Base-by-base conservation (phyloP, 2,329 filamentous ascomycete species). In the Aaosphaeria arxii region DNA sequence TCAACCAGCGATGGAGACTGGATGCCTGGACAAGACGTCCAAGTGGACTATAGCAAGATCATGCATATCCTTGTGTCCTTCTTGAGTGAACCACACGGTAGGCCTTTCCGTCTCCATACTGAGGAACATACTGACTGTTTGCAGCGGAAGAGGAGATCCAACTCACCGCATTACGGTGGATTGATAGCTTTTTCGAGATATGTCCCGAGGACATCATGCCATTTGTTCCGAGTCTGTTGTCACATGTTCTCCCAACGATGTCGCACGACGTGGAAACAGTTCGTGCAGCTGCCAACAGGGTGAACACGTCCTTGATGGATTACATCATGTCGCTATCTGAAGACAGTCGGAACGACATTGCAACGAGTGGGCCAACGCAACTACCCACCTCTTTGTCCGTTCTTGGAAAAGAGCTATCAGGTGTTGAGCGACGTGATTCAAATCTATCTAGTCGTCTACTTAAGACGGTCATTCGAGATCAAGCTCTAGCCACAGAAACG, bases 21-120 rank as follows among this genome's bases (percentile, higher is more conserved):
- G 91, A 86, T 97, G 41, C 95, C 95, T 0, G 94, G 95, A 1
- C 94, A 99, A 71, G 94, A 99, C 69, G 91, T 96, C 6, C 87
- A 95, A 50, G 89, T 99, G 52, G 92, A 97, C 70, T 89, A 96
- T 70, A 85, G 89, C 51, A 89, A 87, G 56, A 95, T 99, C 33
- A 74, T 99, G 42, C 89, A 95, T 58, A 99, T 97, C 46, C 73
- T 99, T 39, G 91, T 95, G 2, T 85, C 86, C 9, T 96, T 94
- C 54, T 79, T 99, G 40, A 88, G 95, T 60, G 88, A 89, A 13
- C 87, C 88, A 3, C 76, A 87, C 59, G 88, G 89, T 90, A 73
- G 59, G 75, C 67, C 40, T 11, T 44, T 11, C 33, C 9, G 5
- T 5, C 17, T 36, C 7, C n/a, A 9, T 36, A 36, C 33, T 36